phyloP scores from a whole-genome alignment of 495 filamentous ascomycete species.

The Aspergillus affinis region DNA sequence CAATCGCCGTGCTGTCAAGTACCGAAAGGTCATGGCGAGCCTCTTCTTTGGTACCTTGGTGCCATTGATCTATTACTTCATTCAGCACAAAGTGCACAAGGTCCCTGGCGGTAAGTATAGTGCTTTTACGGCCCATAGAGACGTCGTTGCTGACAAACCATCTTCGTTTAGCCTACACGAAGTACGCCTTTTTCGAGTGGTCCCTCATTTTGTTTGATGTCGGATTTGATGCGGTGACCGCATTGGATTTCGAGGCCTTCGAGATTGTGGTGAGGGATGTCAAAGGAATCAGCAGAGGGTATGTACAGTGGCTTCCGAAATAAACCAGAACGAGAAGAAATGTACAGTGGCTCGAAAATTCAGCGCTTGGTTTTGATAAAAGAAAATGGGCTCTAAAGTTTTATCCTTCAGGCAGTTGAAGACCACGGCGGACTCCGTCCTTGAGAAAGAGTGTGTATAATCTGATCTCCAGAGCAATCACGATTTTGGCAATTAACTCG shows the following conservation, averaged over 20 bases:
- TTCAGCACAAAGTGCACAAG: slow-evolving; percentile 97
- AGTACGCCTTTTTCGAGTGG: slow-evolving; percentile 98
- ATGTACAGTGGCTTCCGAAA: slow-evolving; percentile 96
- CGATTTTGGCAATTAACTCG: slow-evolving; percentile 33
- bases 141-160: slow-evolving; percentile 16
- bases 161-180: slow-evolving; percentile 78
- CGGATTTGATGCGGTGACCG: slow-evolving; percentile 93
- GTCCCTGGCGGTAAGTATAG: slow-evolving; percentile 81
- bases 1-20: slow-evolving; percentile 81
- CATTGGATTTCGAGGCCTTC: slow-evolving; percentile 88
- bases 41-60: slow-evolving; percentile 90
- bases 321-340: slow-evolving; percentile 54
- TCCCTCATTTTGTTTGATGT: slow-evolving; percentile 92
- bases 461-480: slow-evolving; percentile 17
- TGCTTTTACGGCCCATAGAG: neutral
- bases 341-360: slow-evolving; percentile 46
- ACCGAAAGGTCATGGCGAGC: slow-evolving; percentile 79
- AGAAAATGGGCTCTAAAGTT: slow-evolving; percentile 46
- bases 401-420: slow-evolving; percentile 51
- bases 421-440: slow-evolving; percentile 69
- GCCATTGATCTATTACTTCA: slow-evolving; percentile 93
- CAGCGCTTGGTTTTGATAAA: slow-evolving; percentile 31
- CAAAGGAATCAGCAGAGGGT: slow-evolving; percentile 94
- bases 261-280: slow-evolving; percentile 88
- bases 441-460: slow-evolving; percentile 82